These are phyloP conservation scores for Symbiotaphrina buchneri DNA, from an alignment of 495 filamentous ascomycete genomes.

Conservation along the genomic window DNA sequence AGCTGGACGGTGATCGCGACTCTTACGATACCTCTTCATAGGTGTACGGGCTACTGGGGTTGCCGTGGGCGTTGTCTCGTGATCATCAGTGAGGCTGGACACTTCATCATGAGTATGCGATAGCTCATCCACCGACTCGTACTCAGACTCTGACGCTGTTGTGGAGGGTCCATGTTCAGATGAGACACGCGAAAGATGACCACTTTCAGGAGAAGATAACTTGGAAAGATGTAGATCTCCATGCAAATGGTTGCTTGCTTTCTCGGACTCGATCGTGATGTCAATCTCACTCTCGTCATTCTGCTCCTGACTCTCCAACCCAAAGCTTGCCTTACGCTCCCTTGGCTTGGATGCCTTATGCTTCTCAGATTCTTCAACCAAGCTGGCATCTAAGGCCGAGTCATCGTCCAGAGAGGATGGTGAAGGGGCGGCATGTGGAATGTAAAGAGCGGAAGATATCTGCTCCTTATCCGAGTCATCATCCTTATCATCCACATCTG, in stretches of 20 bases:
- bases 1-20: conserved; percentile 12
- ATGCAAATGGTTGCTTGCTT: conserved; percentile 35
- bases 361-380: conserved; percentile 11
- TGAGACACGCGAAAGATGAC: too few relatives aligned
- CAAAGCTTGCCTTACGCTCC: neutral
- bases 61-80: conserved; percentile 36
- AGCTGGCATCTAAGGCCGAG: conserved; percentile 14
- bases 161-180: conserved; percentile 5
- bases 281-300: conserved; percentile 20
- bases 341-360: neutral
- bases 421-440: conserved; percentile 61
- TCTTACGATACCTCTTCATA: neutral
- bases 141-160: conserved; percentile 35
- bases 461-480: conserved; percentile 83
- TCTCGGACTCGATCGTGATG: conserved; percentile 36
- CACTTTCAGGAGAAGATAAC: too few relatives aligned
- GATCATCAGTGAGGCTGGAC: conserved; percentile 31
- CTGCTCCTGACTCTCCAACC: neutral
- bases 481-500: conserved; percentile 26
- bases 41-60: conserved; percentile 14
- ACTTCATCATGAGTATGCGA: conserved; percentile 24
- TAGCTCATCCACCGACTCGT: conserved; percentile 30
- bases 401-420: conserved; percentile 23
- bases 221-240: too few relatives aligned
- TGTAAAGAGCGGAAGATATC: conserved; percentile 84